Evolutionary conservation across 768 basidiomycete genomes (phyloP).

Genomic region (Collybia sp.): DNA sequence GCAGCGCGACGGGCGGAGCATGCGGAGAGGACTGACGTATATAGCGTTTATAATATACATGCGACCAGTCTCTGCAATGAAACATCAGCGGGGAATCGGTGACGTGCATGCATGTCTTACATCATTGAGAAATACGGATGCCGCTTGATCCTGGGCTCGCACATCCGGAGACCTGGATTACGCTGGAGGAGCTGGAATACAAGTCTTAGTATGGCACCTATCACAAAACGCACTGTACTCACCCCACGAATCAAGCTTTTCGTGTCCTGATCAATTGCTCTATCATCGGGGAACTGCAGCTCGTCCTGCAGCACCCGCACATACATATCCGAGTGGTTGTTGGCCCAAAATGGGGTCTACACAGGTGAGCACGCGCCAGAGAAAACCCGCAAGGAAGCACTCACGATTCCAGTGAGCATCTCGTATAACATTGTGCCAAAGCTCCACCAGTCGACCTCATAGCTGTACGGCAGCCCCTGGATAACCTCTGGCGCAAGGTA

Average conservation of each 20-base stretch:
- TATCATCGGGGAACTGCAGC: constrained; percentile 83
- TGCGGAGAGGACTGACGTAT: constrained; percentile 57
- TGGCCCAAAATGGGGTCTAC: constrained; percentile 90
- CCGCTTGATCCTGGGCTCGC: constrained; percentile 89
- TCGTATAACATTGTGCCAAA: constrained; percentile 98
- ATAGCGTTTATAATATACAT: constrained; percentile 92
- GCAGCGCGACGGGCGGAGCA: too few relatives aligned
- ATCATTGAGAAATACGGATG: constrained; percentile 97
- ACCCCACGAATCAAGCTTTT: constrained; percentile 94
- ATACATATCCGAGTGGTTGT: constrained; percentile 95
- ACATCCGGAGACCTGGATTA: constrained; percentile 86
- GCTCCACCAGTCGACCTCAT: constrained; percentile 98
- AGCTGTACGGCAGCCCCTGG: constrained; percentile 84
- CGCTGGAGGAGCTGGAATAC: constrained; percentile 77
- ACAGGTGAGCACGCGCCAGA: constrained; percentile 8
- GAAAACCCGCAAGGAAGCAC: constrained; percentile 25
- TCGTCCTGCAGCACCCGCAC: constrained; percentile 89
- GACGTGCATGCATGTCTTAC: constrained; percentile 37
- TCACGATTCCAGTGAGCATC: constrained; percentile 92
- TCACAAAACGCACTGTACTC: constrained; percentile 23
- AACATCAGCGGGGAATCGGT: constrained; percentile 10
- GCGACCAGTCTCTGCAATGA: constrained; percentile 76
- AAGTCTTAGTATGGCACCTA: too few relatives aligned
- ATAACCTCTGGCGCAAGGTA: constrained; percentile 97
- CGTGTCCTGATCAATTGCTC: constrained; percentile 91